Percentiles rank a stretch among this genome's conserved stretches.
Evolutionary conservation across 2,329 filamentous ascomycete species (phyloP).

Genomic region (Tolypocladium capitatum): DNA sequence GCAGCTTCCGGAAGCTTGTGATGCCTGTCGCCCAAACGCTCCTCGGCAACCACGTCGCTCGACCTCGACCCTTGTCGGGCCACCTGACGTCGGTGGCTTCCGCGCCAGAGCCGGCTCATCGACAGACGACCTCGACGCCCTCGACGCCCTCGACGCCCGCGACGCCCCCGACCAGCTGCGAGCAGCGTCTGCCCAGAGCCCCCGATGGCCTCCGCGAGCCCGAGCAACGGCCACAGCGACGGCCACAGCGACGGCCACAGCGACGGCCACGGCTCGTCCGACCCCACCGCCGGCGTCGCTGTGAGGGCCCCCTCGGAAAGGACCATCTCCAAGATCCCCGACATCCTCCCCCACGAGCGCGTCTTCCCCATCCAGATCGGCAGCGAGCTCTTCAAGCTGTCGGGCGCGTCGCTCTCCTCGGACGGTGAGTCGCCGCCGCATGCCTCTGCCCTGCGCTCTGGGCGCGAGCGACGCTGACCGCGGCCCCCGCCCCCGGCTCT

Average conservation of each 20-base stretch:
- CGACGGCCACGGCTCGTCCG: constrained; percentile 10
- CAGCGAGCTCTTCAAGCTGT: constrained; percentile 58
- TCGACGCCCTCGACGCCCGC: too few relatives aligned
- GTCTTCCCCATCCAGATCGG: constrained; percentile 67
- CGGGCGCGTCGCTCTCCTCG: constrained; percentile 59
- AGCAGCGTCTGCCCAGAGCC: not conserved
- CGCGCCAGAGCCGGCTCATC: not conserved
- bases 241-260: constrained; percentile 13
- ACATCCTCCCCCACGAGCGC: constrained; percentile 53
- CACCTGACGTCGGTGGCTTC: not conserved
- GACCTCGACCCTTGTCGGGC: not conserved
- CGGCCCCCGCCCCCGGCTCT: not conserved
- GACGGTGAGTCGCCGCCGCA: constrained; percentile 42
- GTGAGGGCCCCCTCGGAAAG: constrained; percentile 13
- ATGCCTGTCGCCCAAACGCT: not conserved
- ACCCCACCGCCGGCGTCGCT: constrained; percentile 5
- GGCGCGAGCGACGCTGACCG: constrained; percentile 3
- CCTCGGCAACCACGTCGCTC: not conserved
- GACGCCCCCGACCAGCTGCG: too few relatives aligned
- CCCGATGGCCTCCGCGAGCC: constrained; percentile 16
- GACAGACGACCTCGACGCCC: not conserved
- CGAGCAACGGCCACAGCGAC: constrained; percentile 14
- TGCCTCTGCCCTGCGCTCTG: not conserved
- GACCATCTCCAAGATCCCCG: constrained; percentile 35
- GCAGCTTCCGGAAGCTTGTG: not conserved